Evolutionary conservation across 2,329 filamentous ascomycete genomes (phyloP), one percentile per base, ranked within the genome.

Genomic region (Fusarium sororula): DNA sequence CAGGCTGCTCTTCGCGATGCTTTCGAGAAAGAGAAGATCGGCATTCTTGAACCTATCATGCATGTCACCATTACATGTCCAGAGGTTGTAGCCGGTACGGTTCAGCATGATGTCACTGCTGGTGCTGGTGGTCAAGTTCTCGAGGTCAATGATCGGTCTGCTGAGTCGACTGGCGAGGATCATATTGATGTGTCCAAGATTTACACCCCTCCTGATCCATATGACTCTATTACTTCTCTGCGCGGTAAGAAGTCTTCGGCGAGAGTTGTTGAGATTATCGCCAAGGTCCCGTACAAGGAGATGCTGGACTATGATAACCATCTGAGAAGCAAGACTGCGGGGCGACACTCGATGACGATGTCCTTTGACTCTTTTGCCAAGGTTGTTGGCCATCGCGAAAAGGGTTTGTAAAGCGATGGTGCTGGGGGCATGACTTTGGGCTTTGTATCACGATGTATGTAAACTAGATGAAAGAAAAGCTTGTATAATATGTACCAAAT

Each of bases 231-330:
- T 54, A 87, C 87, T 32, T 96, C 85, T 80, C 85, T 84, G 77
- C 86, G 84, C 48, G 85, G 85, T 45, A 87, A 87, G 79, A 87
- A 85, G 76, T 86, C 83, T 42, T 84, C 82, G 39, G 82, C 84
- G 63, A 84, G 86, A 51, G 86, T 85, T 84, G 85, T 88, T 66
- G 88, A 92, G 56, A 94, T 99, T 75, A 91, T 92, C 17, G 96
- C 95, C 28, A 91, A 93, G 78, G 96, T 98, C 35, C 96, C 96
- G 38, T 87, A 98, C 77, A 97, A 96, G 83, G 96, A 98, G 83
- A 98, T 98, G 94, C 92, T 98, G 41, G 94, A 96, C 47, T 99
- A 98, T 82, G 86, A 98, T 76, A 94, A 94, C 81, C 94, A 97
- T 80, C 83, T 99, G 73, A 87, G 96, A 59, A 95, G 94, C 82